Percentiles rank a stretch among this genome's conserved stretches.
Evolutionary conservation across 768 basidiomycete species (phyloP).

Genomic region (Neoboletus magnificus): DNA sequence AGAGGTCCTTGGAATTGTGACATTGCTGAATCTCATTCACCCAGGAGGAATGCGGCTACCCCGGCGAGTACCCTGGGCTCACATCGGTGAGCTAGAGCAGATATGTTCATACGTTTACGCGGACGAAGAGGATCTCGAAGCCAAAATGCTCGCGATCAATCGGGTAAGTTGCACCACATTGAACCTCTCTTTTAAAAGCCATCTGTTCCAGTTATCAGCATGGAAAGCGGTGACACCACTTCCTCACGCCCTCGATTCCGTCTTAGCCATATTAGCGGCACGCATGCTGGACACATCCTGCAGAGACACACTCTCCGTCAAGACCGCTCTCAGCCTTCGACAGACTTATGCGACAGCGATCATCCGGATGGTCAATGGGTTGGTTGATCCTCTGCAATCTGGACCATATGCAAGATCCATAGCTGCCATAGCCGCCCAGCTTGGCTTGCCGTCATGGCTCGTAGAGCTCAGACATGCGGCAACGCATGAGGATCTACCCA

Average conservation of each 20-base stretch:
- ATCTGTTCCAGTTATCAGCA: slow-evolving; percentile 58
- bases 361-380: slow-evolving; percentile 88
- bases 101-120: slow-evolving; percentile 73
- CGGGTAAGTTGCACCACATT: slow-evolving; percentile 45
- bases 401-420: slow-evolving; percentile 91
- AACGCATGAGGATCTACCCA: slow-evolving; percentile 93
- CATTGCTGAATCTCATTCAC: not conserved
- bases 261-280: slow-evolving; percentile 58
- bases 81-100: slow-evolving; percentile 65
- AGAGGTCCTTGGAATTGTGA: not conserved
- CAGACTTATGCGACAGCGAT: slow-evolving; percentile 80
- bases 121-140: slow-evolving; percentile 56
- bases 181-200: not conserved
- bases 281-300: slow-evolving; percentile 50
- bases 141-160: slow-evolving; percentile 57
- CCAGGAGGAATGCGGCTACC: slow-evolving; percentile 61
- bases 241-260: slow-evolving; percentile 80
- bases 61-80: slow-evolving; percentile 77
- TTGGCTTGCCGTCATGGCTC: slow-evolving; percentile 83
- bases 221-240: slow-evolving; percentile 73
- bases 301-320: slow-evolving; percentile 16
- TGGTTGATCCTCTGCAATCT: slow-evolving; percentile 91
- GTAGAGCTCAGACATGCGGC: slow-evolving; percentile 93
- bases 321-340: slow-evolving; percentile 51
- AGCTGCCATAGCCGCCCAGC: slow-evolving; percentile 78